Percentiles rank a stretch among this genome's conserved stretches.
phyloP scores from a whole-genome alignment of 2,329 filamentous ascomycete genomes.

The Beauveria caledonica region DNA sequence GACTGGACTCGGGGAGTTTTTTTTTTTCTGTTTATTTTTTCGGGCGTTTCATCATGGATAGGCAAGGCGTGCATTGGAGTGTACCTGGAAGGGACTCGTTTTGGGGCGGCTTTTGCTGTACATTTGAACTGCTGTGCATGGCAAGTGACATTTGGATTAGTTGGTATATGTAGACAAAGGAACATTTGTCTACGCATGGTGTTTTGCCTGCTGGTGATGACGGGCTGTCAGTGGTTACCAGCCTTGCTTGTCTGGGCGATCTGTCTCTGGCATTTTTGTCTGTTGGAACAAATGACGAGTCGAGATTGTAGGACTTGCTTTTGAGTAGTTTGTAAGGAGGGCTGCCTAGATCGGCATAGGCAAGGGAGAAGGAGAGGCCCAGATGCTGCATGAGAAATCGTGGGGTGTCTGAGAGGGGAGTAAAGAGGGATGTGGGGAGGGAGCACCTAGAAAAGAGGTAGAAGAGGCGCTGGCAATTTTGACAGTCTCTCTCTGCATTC shows the following conservation, averaged over 20 bases:
- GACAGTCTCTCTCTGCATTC: too few relatives aligned
- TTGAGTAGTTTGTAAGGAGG: not conserved
- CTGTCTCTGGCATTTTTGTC: not conserved
- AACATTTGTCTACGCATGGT: not conserved
- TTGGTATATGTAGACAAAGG: slow-evolving; percentile 4
- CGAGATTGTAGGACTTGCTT: not conserved
- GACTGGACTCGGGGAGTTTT: not conserved
- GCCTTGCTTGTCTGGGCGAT: not conserved
- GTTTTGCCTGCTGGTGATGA: not conserved
- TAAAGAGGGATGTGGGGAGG: not conserved
- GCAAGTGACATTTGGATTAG: not conserved
- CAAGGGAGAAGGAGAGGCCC: not conserved
- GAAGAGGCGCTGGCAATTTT: too few relatives aligned
- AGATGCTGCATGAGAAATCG: not conserved
- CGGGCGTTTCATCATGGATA: not conserved
- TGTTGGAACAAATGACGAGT: not conserved
- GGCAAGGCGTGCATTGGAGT: not conserved
- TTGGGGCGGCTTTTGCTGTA: not conserved
- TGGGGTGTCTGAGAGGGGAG: not conserved
- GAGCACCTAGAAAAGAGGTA: too few relatives aligned
- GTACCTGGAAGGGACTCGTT: not conserved
- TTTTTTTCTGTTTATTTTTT: not conserved
- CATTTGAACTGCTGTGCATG: slow-evolving; percentile 3
- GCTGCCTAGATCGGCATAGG: too few relatives aligned
- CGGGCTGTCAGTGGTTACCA: not conserved